Evolutionary conservation across 2,329 filamentous ascomycete genomes (phyloP).

Genomic region (Pezicula carpinea): DNA sequence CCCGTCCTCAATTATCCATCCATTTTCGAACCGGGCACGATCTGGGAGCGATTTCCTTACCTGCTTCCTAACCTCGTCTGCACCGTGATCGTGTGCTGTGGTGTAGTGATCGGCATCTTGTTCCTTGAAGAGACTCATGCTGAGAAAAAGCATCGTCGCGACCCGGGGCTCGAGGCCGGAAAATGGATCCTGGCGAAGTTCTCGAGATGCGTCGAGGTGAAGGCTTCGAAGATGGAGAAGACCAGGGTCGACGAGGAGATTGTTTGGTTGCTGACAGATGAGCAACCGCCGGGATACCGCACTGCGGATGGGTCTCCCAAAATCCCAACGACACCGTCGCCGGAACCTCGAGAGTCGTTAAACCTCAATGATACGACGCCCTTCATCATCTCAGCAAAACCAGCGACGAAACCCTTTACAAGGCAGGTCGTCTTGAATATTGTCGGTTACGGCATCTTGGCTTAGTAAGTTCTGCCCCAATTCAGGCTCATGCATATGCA

Average conservation of each 20-base stretch:
- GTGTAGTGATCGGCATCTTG: constrained; percentile 72
- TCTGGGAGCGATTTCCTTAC: constrained; percentile 87
- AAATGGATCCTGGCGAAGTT: constrained; percentile 55
- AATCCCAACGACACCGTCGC: constrained; percentile 32
- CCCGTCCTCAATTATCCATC: constrained; percentile 78
- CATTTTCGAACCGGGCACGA: constrained; percentile 65
- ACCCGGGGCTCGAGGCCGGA: constrained; percentile 73
- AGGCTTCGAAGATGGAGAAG: constrained; percentile 32
- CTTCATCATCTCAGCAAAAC: constrained; percentile 27
- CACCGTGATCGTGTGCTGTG: constrained; percentile 69
- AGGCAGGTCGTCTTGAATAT: constrained; percentile 83
- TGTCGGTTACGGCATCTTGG: constrained; percentile 83
- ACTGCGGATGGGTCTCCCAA: constrained; percentile 53
- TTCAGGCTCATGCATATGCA: constrained; percentile 5
- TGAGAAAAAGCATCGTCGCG: constrained; percentile 70
- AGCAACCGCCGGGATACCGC: constrained; percentile 65
- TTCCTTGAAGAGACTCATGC: constrained; percentile 94
- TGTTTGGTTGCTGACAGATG: constrained; percentile 57
- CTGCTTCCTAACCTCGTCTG: constrained; percentile 90
- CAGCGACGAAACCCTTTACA: constrained; percentile 65
- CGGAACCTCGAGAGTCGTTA: constrained; percentile 34
- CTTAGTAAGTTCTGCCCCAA: constrained; percentile 66
- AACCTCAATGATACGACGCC: constrained; percentile 25
- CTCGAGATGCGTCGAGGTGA: constrained; percentile 24
- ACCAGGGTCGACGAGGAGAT: constrained; percentile 34